phyloP scores from a whole-genome alignment of 345 rosid species.

The Salix exigua region DNA sequence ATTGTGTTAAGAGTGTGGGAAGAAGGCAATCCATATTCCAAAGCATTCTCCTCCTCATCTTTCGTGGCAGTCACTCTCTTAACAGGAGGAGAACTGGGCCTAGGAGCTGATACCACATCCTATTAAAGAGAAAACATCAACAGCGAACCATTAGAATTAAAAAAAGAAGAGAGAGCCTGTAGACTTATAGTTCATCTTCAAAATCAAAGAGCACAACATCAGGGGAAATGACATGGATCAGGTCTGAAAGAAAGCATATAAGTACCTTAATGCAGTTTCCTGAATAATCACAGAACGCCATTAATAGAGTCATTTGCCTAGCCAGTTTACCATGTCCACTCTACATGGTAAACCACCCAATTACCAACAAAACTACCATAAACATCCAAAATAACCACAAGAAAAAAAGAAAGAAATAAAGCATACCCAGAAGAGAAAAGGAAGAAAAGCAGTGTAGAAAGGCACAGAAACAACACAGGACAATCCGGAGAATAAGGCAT shows the following conservation, averaged over 20 bases:
- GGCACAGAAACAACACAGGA: conserved; percentile 98
- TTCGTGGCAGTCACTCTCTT: conserved; percentile 79
- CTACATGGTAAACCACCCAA: conserved; percentile 33
- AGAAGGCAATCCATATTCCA: conserved; percentile 98
- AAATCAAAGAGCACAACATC: not conserved
- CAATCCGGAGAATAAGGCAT: conserved; percentile 73
- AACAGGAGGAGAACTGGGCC: conserved; percentile 91
- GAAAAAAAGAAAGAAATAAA: conserved; percentile 3
- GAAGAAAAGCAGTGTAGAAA: conserved; percentile 92
- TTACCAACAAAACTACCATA: not conserved
- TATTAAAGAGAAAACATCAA: conserved; percentile 22
- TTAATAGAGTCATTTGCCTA: conserved; percentile 92
- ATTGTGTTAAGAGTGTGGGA: conserved; percentile 94
- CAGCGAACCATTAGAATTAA: not conserved
- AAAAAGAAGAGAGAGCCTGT: not conserved
- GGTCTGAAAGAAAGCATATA: not conserved
- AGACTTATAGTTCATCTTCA: not conserved
- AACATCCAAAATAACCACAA: conserved; percentile 4
- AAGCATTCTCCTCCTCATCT: conserved; percentile 92
- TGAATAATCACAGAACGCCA: conserved; percentile 90
- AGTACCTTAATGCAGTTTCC: conserved; percentile 85
- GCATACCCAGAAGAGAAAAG: conserved; percentile 92
- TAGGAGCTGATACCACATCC: conserved; percentile 95
- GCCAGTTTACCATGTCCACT: conserved; percentile 98
- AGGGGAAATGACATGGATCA: not conserved